Percentiles rank a stretch among this genome's conserved stretches.
phyloP scores from a whole-genome alignment of 1,284 basidiomycete genomes.

The Vanrija humicola region DNA sequence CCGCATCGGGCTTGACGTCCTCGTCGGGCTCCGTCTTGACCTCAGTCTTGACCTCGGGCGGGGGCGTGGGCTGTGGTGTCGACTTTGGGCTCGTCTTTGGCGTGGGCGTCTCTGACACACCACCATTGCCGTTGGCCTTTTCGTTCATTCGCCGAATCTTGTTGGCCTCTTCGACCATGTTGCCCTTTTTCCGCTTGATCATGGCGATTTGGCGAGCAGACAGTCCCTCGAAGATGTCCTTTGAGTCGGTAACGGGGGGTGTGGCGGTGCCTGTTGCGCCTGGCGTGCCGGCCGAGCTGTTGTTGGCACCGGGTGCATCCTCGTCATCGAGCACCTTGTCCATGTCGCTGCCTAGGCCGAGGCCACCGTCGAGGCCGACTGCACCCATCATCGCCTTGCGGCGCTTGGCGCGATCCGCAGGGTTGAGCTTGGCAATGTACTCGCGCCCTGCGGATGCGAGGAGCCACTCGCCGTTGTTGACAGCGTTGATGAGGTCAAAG shows the following conservation, averaged over 20 bases:
- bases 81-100: constrained; percentile 10
- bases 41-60: constrained; percentile 8
- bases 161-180: constrained; percentile 43
- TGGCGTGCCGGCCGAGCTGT: constrained; percentile 16
- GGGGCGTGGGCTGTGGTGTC: constrained; percentile 11
- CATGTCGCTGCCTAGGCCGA: constrained; percentile 38
- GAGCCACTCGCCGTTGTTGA: constrained; percentile 23
- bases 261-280: constrained; percentile 1
- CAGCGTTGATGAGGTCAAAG: constrained; percentile 23
- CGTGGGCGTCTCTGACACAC: constrained; percentile 9
- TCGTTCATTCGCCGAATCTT: constrained; percentile 45
- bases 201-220: constrained; percentile 48
- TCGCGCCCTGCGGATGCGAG: constrained; percentile 45
- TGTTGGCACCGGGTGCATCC: constrained; percentile 15
- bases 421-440: constrained; percentile 37
- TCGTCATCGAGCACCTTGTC: constrained; percentile 41
- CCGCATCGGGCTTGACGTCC: constrained; percentile 19
- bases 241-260: constrained; percentile 7
- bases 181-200: constrained; percentile 49
- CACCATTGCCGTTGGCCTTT: constrained; percentile 11
- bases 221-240: constrained; percentile 45
- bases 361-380: constrained; percentile 40
- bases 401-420: constrained; percentile 38
- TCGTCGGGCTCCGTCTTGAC: constrained; percentile 6
- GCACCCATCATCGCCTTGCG: constrained; percentile 46